Base-by-base conservation (phyloP, 805 yeast species). In the Suhomyces pyralidae region DNA sequence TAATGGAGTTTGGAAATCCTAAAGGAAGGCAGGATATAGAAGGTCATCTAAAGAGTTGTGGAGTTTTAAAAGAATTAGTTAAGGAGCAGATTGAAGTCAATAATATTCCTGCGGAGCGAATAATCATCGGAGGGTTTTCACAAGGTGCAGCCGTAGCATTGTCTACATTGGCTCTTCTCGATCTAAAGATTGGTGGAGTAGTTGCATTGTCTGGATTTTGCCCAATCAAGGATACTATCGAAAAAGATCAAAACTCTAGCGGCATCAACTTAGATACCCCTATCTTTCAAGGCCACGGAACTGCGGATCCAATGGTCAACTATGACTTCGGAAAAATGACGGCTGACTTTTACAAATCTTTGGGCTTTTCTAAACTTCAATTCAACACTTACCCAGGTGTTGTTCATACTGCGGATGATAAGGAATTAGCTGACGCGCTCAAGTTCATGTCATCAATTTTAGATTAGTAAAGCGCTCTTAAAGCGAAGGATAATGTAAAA, bases 51-150 rank as follows among this genome's bases (percentile, higher is more conserved):
- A 72, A 73, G 49, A 73, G 84, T 10, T 70, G 83, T 45, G 75
- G 77, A 1, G 59, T 68, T 3, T 71, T 86, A 22, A 73, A 78
- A 48, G 60, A 61, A 1, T 71, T 78, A 57, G 75, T 87, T 43
- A 66, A 78, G 19, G 83, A 82, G 51, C 83, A 85, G 58, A 71
- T 80, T 14, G 80, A 79, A 7, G 59, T 61, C 6, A 54, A 66
- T 49, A 82, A 86, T 8, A 79, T 88, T 34, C 77, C 81, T 3
- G 74, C 86, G 0, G 82, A 82, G 15, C 81, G 87, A 50, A 87
- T 94, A 46, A 74, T 94, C n/a, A 74, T 94, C 52, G 98, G 98
- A 34, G 99, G 99, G 0, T 94, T 94, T 66, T 86, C 96, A 4
- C 99, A 94, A 71, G 99, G 99, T 51, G 96, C 90, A 47, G 91